Evolutionary conservation across 306 rosid species (phyloP).

Genomic region (Corylus avellana): DNA sequence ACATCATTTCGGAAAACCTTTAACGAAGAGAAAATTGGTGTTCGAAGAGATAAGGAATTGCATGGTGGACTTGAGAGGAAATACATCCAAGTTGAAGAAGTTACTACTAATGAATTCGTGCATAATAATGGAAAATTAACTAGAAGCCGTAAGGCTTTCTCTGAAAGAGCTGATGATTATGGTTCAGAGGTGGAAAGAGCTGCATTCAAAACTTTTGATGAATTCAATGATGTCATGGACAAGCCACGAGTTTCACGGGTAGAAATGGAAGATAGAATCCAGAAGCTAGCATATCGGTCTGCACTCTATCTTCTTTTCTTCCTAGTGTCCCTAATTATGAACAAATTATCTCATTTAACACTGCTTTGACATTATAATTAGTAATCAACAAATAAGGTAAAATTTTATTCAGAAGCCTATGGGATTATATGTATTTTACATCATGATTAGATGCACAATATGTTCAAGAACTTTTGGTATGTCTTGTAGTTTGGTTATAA

Average conservation of each 20-base stretch:
- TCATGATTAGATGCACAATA: not conserved
- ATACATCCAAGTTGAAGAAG: slow-evolving; percentile 31
- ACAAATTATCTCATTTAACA: slow-evolving; percentile 8
- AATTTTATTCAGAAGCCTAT: not conserved
- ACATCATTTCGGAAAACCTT: slow-evolving; percentile 28
- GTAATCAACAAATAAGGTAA: not conserved
- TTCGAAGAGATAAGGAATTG: slow-evolving; percentile 17
- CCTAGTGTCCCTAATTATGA: slow-evolving; percentile 20
- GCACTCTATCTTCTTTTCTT: slow-evolving; percentile 32
- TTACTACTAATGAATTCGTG: slow-evolving; percentile 22
- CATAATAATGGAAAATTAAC: slow-evolving; percentile 31
- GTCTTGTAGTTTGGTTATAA: not conserved
- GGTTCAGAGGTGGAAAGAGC: slow-evolving; percentile 64
- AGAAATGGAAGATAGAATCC: slow-evolving; percentile 87
- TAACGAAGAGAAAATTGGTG: slow-evolving; percentile 33
- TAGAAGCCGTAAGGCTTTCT: slow-evolving; percentile 30
- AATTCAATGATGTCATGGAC: slow-evolving; percentile 39
- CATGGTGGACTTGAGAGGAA: slow-evolving; percentile 32
- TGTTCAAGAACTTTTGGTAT: not conserved
- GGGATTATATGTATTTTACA: not conserved
- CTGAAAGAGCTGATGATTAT: slow-evolving; percentile 36
- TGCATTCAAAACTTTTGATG: slow-evolving; percentile 72
- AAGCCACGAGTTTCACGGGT: slow-evolving; percentile 59
- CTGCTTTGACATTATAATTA: not conserved
- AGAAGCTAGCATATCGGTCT: slow-evolving; percentile 73